phyloP scores from a whole-genome alignment of 495 filamentous ascomycete species.

The Rhypophila decipiens region DNA sequence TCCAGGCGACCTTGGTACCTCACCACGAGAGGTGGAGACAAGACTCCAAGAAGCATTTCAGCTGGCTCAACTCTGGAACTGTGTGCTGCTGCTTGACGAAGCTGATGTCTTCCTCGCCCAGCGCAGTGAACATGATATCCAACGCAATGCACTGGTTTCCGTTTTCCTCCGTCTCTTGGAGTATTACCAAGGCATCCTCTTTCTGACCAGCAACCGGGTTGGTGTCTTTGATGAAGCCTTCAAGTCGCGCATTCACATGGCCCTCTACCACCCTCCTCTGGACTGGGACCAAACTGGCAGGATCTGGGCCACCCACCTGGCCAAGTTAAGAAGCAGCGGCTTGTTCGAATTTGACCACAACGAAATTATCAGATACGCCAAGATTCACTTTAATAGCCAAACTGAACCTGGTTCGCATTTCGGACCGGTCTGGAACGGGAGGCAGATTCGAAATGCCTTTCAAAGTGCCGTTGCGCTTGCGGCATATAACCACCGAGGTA shows the following conservation, averaged over 20 bases:
- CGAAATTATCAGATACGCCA: constrained; percentile 8
- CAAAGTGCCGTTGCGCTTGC: constrained; percentile 34
- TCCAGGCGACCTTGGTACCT: constrained; percentile 1
- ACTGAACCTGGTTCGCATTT: neutral
- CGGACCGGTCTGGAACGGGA: constrained; percentile 20
- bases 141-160: constrained; percentile 2
- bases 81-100: constrained; percentile 31
- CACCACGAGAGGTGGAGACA: constrained; percentile 9
- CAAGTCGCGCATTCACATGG: constrained; percentile 38
- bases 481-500: constrained; percentile 4
- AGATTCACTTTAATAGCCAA: neutral
- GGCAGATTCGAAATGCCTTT: constrained; percentile 36
- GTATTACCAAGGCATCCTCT: constrained; percentile 45
- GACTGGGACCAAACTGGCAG: constrained; percentile 15
- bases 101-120: constrained; percentile 29
- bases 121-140: constrained; percentile 15
- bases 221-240: constrained; percentile 25
- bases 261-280: constrained; percentile 31
- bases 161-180: constrained; percentile 47
- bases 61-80: constrained; percentile 7
- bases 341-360: constrained; percentile 18
- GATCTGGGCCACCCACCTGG: constrained; percentile 34
- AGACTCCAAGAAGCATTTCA: constrained; percentile 5
- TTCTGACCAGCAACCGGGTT: constrained; percentile 21
- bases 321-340: constrained; percentile 17